Evolutionary conservation across 805 yeast species (phyloP).

Genomic region (Wilhelminamyces savonicus): DNA sequence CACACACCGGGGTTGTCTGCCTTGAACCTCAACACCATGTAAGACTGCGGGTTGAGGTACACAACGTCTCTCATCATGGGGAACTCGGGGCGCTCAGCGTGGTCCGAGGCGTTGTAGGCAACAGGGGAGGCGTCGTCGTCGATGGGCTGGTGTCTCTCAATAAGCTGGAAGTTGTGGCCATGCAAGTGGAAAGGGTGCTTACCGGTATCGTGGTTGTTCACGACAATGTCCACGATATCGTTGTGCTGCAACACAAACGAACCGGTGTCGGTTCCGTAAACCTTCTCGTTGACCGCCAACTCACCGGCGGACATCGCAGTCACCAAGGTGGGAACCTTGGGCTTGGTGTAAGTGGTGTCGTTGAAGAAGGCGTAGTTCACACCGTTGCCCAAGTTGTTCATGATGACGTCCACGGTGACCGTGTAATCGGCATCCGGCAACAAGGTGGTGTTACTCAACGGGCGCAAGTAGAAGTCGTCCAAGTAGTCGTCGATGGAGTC

Average conservation of each 20-base stretch:
- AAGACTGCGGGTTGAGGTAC: conserved; percentile 76
- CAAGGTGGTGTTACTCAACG: conserved; percentile 30
- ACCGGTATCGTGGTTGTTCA: conserved; percentile 87
- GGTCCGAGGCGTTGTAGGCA: conserved; percentile 45
- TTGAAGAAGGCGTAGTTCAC: conserved; percentile 95
- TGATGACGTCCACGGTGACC: conserved; percentile 65
- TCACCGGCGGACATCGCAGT: conserved; percentile 74
- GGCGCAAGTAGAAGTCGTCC: conserved; percentile 31
- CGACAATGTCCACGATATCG: conserved; percentile 69
- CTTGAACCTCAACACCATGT: conserved; percentile 77
- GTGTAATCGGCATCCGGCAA: conserved; percentile 63
- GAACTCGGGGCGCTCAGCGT: conserved; percentile 48
- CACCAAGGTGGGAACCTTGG: conserved; percentile 81
- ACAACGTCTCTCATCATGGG: conserved; percentile 85
- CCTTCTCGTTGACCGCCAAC: conserved; percentile 40
- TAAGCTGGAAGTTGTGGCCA: conserved; percentile 84
- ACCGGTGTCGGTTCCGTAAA: conserved; percentile 80
- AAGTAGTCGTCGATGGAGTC: conserved; percentile 42
- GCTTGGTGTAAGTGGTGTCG: conserved; percentile 68
- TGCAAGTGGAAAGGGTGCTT: conserved; percentile 97
- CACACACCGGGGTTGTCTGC: conserved; percentile 98
- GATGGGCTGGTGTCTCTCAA: conserved; percentile 63
- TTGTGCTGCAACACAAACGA: conserved; percentile 62
- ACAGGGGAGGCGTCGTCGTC: conserved; percentile 50
- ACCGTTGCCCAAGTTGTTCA: conserved; percentile 86